A percentile compares a stretch with the other conserved stretches of the same genome.
Evolutionary conservation across 768 basidiomycete genomes (phyloP).

Genomic region (Rhizopogon roseolus): DNA sequence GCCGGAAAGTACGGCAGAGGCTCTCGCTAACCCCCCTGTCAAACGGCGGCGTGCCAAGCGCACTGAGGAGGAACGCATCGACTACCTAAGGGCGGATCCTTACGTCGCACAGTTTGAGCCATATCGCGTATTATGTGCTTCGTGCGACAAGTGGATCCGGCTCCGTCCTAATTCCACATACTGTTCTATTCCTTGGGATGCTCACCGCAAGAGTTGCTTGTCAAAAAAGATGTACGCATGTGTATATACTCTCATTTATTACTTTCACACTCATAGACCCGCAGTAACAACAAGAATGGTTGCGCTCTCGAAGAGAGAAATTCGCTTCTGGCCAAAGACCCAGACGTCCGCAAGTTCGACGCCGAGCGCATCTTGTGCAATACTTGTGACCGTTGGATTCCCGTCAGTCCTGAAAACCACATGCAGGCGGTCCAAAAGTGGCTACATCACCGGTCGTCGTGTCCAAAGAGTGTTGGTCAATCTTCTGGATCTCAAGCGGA

Average conservation of each 20-base stretch:
- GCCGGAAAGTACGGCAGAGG: slow-evolving; percentile 36
- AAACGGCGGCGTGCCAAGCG: slow-evolving; percentile 73
- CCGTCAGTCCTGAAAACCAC: slow-evolving; percentile 56
- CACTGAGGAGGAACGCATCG: slow-evolving; percentile 73
- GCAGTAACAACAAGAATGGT: slow-evolving; percentile 41
- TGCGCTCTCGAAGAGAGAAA: slow-evolving; percentile 60
- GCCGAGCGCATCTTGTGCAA: slow-evolving; percentile 67
- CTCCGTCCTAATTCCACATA: slow-evolving; percentile 84
- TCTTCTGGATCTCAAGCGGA: slow-evolving; percentile 12
- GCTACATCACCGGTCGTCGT: slow-evolving; percentile 56
- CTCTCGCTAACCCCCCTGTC: slow-evolving; percentile 42
- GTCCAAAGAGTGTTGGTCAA: slow-evolving; percentile 33
- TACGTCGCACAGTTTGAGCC: slow-evolving; percentile 81
- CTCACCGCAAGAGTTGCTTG: slow-evolving; percentile 77
- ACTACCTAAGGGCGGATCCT: slow-evolving; percentile 62
- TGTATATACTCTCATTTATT: slow-evolving; percentile 5
- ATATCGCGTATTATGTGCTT: slow-evolving; percentile 73
- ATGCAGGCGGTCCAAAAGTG: slow-evolving; percentile 58
- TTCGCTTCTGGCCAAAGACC: slow-evolving; percentile 55
- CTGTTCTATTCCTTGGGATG: slow-evolving; percentile 87
- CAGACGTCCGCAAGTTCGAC: slow-evolving; percentile 71
- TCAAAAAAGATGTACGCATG: slow-evolving; percentile 65
- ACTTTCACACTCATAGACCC: slow-evolving; percentile 5
- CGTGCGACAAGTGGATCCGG: slow-evolving; percentile 83
- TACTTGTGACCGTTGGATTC: slow-evolving; percentile 65